Evolutionary conservation across 768 basidiomycete species (phyloP).

Genomic region (Trametes punicea): DNA sequence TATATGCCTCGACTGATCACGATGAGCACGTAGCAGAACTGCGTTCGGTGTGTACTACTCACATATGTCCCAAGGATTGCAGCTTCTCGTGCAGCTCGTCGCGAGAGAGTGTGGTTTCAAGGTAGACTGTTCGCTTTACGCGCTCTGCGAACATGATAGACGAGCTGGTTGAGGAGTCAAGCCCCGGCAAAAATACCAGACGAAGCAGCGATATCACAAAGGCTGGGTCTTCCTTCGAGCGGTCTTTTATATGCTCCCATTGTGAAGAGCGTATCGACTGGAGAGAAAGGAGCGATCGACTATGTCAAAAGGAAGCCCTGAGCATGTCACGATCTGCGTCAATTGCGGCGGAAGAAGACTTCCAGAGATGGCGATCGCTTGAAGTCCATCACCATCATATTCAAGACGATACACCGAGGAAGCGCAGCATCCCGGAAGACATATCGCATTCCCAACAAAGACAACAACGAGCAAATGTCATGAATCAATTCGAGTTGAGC

Average conservation of each 20-base stretch:
- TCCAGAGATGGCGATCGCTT: background rate
- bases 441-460: no score
- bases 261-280: conserved; percentile 3
- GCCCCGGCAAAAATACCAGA: no score
- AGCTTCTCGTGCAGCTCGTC: conserved; percentile 12
- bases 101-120: conserved; percentile 26
- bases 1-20: conserved; percentile 14
- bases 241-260: background rate
- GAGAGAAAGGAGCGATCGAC: background rate
- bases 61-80: conserved; percentile 24
- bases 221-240: background rate
- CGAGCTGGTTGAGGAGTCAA: no score
- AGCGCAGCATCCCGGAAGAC: background rate
- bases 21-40: background rate
- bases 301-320: background rate
- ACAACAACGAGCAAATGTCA: no score
- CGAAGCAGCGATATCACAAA: no score
- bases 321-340: conserved; percentile 1
- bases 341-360: background rate
- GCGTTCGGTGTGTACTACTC: background rate
- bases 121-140: conserved; percentile 32
- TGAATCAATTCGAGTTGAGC: no score
- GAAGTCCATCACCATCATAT: background rate
- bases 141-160: conserved; percentile 30
- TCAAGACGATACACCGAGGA: background rate